Evolutionary conservation across 257 asterid species (phyloP).

Genomic region (Rhazya stricta): DNA sequence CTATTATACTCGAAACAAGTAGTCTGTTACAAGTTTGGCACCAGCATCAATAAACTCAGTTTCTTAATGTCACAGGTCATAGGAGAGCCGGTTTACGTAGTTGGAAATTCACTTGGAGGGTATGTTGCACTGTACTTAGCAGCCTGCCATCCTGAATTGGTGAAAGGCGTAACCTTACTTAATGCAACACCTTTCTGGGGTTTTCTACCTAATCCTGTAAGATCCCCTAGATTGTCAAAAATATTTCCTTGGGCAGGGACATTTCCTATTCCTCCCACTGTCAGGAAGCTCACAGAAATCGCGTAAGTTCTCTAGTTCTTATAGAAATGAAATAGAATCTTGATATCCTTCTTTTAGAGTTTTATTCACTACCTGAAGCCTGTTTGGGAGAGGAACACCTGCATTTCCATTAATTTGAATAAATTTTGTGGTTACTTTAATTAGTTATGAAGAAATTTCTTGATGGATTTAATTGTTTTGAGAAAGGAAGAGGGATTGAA

Average conservation of each 20-base stretch:
- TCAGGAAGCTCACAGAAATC: constrained; percentile 51
- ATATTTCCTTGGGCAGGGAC: constrained; percentile 90
- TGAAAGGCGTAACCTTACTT: constrained; percentile 85
- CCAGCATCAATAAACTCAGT: constrained; percentile 3
- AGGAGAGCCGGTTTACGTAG: constrained; percentile 83
- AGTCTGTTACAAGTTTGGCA: constrained; percentile 1
- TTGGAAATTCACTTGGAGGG: constrained; percentile 96
- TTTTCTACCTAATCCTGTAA: constrained; percentile 75
- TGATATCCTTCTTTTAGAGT: neutral
- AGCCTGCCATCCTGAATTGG: constrained; percentile 71
- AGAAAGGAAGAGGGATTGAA: neutral
- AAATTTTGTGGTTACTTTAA: neutral
- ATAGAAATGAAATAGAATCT: neutral
- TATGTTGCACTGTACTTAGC: constrained; percentile 85
- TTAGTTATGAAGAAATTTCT: neutral
- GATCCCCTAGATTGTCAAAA: constrained; percentile 67
- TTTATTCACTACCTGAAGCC: neutral
- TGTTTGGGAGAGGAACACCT: neutral
- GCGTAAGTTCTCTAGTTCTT: constrained; percentile 42
- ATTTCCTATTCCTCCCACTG: constrained; percentile 71
- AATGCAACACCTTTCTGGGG: constrained; percentile 98
- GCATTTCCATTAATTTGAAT: neutral
- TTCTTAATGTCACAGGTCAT: constrained; percentile 51
- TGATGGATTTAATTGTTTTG: neutral
- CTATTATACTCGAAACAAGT: neutral